Conservation (phyloP, 208 protist genomes). For the Leishmania braziliensis region DNA sequence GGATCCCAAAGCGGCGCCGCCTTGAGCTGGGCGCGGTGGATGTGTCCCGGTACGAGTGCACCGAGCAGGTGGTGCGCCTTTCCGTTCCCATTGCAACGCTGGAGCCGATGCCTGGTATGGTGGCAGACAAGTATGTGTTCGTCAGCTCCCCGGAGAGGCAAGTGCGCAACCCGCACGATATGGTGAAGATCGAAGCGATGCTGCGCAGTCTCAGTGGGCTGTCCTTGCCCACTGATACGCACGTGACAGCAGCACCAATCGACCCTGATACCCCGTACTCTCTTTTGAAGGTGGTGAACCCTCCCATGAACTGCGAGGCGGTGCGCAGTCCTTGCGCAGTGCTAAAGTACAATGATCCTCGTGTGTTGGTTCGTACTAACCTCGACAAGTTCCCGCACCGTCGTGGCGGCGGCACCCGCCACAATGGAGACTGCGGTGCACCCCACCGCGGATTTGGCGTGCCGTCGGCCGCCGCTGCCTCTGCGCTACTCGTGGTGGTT, state of each 20-base stretch:
- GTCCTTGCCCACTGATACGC: slow-evolving; percentile 12
- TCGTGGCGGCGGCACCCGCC: slow-evolving; percentile 12
- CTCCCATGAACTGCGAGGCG: slow-evolving; percentile 40
- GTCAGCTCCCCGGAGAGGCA: slow-evolving; percentile 62
- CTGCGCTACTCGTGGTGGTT: slow-evolving; percentile 47
- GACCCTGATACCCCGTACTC: slow-evolving; percentile 64
- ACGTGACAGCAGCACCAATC: slow-evolving; percentile 52
- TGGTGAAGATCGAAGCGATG: slow-evolving; percentile 50
- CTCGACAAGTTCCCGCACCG: slow-evolving; percentile 15
- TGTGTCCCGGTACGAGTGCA: slow-evolving; percentile 1
- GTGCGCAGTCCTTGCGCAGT: slow-evolving; percentile 54
- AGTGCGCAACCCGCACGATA: slow-evolving; percentile 57
- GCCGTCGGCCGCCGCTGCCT: neutral
- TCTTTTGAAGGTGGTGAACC: slow-evolving; percentile 72
- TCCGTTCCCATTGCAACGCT: slow-evolving; percentile 52
- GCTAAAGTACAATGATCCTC: slow-evolving; percentile 23
- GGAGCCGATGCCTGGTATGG: slow-evolving; percentile 64
- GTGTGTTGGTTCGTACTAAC: slow-evolving; percentile 17
- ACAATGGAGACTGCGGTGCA: neutral
- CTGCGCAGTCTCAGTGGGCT: slow-evolving; percentile 13
- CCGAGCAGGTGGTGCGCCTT: slow-evolving; percentile 24
- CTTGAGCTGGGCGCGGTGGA: slow-evolving; percentile 19
- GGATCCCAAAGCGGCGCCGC: slow-evolving; percentile 12
- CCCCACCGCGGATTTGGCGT: neutral
- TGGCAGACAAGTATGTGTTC: slow-evolving; percentile 62